These are phyloP conservation scores for Coprinopsis sp. DNA, from an alignment of 768 basidiomycete genomes.

Conservation along the genomic window DNA sequence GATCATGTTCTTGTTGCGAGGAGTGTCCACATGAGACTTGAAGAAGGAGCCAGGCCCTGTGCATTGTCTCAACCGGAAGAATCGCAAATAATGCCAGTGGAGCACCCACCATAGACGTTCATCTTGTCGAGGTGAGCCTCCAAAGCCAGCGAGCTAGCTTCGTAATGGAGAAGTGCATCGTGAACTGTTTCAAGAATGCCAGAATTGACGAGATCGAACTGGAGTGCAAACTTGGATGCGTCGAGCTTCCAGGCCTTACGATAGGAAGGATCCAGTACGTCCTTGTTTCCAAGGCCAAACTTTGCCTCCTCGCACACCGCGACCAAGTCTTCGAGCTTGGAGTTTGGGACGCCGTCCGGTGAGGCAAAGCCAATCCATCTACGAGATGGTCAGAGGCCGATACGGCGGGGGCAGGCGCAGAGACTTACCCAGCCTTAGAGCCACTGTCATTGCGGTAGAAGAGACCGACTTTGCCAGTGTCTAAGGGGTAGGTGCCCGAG, in stretches of 20 bases:
- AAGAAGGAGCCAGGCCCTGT: conserved; percentile 42
- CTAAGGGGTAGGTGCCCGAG: conserved; percentile 1
- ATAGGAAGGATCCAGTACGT: conserved; percentile 24
- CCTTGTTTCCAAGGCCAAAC: conserved; percentile 19
- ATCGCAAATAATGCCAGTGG: neutral
- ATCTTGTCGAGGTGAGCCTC: conserved; percentile 30
- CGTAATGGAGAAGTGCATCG: conserved; percentile 14
- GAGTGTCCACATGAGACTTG: conserved; percentile 47
- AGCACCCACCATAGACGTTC: conserved; percentile 33
- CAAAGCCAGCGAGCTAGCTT: conserved; percentile 14
- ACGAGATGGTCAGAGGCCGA: neutral
- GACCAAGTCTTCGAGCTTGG: conserved; percentile 10
- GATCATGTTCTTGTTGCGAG: conserved; percentile 39
- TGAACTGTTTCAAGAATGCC: conserved; percentile 13
- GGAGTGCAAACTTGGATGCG: conserved; percentile 14
- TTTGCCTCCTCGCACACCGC: conserved; percentile 21
- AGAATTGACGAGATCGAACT: conserved; percentile 12
- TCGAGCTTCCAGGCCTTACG: conserved; percentile 24
- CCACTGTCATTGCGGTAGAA: neutral
- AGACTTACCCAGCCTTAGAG: neutral
- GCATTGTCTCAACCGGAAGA: neutral
- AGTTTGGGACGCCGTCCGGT: neutral
- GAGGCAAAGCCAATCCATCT: conserved; percentile 1
- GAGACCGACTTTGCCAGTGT: neutral
- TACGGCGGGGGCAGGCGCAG: neutral